Percentiles rank a stretch among this genome's conserved stretches.
Conservation (phyloP, 352 stramenopile genomes). For the Pythium biforme region DNA sequence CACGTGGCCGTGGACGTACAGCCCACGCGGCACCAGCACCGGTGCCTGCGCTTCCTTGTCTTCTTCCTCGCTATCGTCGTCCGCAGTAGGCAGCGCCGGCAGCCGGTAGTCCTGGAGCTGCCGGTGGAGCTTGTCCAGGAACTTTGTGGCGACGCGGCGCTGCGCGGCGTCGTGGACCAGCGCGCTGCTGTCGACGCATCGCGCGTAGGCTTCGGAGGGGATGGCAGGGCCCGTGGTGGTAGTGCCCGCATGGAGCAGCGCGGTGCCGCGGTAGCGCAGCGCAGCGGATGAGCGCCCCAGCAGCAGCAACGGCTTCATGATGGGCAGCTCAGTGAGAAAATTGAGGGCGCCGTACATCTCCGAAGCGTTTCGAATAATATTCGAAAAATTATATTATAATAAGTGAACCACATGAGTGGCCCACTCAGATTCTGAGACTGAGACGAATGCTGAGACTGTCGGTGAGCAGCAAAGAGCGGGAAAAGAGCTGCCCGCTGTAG, state of each 20-base stretch:
- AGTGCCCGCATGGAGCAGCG: slow-evolving; percentile 9
- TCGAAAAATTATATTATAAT: background rate
- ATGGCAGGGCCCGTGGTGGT: background rate
- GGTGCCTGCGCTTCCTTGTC: background rate
- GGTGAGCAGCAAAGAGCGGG: no score
- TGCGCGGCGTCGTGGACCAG: slow-evolving; percentile 26
- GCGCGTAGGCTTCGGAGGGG: slow-evolving; percentile 21
- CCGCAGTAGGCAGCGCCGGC: slow-evolving; percentile 30
- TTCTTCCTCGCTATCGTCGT: background rate
- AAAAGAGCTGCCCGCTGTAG: background rate
- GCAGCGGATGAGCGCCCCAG: background rate
- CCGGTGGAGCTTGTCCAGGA: slow-evolving; percentile 63
- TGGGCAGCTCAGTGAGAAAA: background rate
- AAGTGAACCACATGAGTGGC: background rate
- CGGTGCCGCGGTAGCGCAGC: background rate
- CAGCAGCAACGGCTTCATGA: background rate
- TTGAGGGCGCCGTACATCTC: background rate
- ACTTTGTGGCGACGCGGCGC: slow-evolving; percentile 25
- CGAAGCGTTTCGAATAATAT: background rate
- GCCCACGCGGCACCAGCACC: slow-evolving; percentile 72
- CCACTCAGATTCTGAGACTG: background rate
- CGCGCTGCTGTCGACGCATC: slow-evolving; percentile 12
- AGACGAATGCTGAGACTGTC: background rate
- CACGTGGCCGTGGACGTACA: slow-evolving; percentile 95
- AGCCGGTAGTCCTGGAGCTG: slow-evolving; percentile 54